Conservation (phyloP, 495 filamentous ascomycete genomes). For the Hypoxylon cercidicola region DNA sequence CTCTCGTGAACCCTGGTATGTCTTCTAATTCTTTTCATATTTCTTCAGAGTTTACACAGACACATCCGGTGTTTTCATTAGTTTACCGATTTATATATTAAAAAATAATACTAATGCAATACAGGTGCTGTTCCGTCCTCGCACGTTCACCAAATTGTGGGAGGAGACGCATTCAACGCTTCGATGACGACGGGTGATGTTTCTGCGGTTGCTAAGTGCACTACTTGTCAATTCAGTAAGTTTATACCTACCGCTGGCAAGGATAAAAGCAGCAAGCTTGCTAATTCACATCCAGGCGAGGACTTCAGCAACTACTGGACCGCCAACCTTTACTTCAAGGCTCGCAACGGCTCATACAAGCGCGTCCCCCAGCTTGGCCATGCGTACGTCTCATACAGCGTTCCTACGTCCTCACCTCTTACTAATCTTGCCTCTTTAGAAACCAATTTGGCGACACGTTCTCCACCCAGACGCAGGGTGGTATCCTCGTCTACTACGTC, state of each 20-base stretch:
- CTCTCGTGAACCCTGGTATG: constrained; percentile 57
- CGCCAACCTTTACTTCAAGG: constrained; percentile 62
- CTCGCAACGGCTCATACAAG: constrained; percentile 62
- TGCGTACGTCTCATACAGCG: constrained; percentile 39
- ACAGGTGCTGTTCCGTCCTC: constrained; percentile 51
- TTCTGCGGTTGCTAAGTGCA: constrained; percentile 50
- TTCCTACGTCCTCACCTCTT: neutral
- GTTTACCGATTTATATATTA: too few relatives aligned
- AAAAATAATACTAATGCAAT: too few relatives aligned
- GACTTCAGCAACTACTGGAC: constrained; percentile 66
- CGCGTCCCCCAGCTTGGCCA: constrained; percentile 59
- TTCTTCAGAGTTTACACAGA: too few relatives aligned
- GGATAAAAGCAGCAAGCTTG: neutral
- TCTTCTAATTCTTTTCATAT: too few relatives aligned
- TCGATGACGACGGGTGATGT: constrained; percentile 57
- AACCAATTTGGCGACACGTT: constrained; percentile 60
- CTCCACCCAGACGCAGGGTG: constrained; percentile 59
- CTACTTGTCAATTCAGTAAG: constrained; percentile 53
- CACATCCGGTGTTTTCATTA: too few relatives aligned
- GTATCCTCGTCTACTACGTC: constrained; percentile 65
- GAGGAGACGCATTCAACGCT: constrained; percentile 58
- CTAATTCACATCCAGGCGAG: constrained; percentile 31
- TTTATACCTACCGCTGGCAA: neutral
- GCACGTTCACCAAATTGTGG: constrained; percentile 59
- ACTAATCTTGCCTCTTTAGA: constrained; percentile 19